Evolutionary conservation across 441 rosid genomes (phyloP).

Genomic region (Erodium chrysanthum): DNA sequence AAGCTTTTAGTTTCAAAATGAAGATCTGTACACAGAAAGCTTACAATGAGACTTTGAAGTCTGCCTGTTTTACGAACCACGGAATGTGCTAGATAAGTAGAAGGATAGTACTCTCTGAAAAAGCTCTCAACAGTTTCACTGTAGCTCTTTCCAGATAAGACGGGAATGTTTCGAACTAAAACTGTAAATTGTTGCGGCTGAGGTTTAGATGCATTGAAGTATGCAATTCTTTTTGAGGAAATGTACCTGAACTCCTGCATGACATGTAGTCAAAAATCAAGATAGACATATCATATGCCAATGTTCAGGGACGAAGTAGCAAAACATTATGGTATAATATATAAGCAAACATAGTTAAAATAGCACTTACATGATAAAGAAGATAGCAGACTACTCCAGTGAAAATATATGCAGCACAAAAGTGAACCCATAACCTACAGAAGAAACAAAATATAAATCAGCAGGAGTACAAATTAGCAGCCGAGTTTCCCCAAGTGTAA

Average conservation of each 20-base stretch:
- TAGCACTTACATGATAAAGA: constrained; percentile 62
- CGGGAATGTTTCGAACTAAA: constrained; percentile 64
- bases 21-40: constrained; percentile 14
- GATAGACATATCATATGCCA: constrained; percentile 9
- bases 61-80: constrained; percentile 56
- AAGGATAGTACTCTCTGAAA: constrained; percentile 71
- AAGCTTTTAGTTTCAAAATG: neutral
- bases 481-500: neutral
- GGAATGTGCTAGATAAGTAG: constrained; percentile 62
- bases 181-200: constrained; percentile 68
- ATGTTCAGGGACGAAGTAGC: constrained; percentile 13
- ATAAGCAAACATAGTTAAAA: constrained; percentile 12
- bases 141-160: constrained; percentile 37
- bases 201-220: constrained; percentile 64
- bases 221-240: constrained; percentile 50
- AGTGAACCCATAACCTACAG: constrained; percentile 92
- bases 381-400: constrained; percentile 82
- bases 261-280: constrained; percentile 14
- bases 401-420: constrained; percentile 74
- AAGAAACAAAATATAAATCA: constrained; percentile 27
- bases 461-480: neutral
- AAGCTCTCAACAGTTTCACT: constrained; percentile 63
- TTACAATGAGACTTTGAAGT: constrained; percentile 59
- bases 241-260: constrained; percentile 66
- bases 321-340: constrained; percentile 10